phyloP scores from a whole-genome alignment of 169 alveolate species.

The Cryptosporidium canis region DNA sequence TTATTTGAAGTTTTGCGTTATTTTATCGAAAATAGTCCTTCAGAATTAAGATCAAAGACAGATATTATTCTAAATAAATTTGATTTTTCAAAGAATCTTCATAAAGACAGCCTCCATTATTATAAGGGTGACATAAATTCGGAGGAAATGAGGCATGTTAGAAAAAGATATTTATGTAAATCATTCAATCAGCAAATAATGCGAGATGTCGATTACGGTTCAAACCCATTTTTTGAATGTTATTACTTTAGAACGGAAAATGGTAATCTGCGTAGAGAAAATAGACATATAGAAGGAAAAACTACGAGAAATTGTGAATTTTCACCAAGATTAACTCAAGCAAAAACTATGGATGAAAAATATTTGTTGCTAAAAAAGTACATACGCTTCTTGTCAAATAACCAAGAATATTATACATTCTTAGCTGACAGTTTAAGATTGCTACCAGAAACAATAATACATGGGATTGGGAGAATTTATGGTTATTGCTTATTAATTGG shows the following conservation, averaged over 20 bases:
- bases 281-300: conserved; percentile 26
- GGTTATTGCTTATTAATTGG: conserved; percentile 54
- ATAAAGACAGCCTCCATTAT: conserved; percentile 28
- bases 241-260: not conserved
- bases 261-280: not conserved
- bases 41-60: not conserved
- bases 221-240: conserved; percentile 49
- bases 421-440: not conserved
- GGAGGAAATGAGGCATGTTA: not conserved
- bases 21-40: not conserved
- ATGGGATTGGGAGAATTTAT: conserved; percentile 45
- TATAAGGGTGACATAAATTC: conserved; percentile 25
- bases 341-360: not conserved
- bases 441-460: conserved; percentile 31
- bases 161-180: conserved; percentile 50
- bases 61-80: conserved; percentile 13
- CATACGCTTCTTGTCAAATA: not conserved
- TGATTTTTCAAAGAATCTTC: not conserved
- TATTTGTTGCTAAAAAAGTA: conserved; percentile 4
- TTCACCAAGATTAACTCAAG: conserved; percentile 12
- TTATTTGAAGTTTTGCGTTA: conserved; percentile 25
- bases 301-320: conserved; percentile 12
- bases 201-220: not conserved
- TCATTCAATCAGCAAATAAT: conserved; percentile 6
- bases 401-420: not conserved